These are phyloP conservation scores for Amanita fuliginea DNA, from an alignment of 768 basidiomycete species.

Conservation along the genomic window DNA sequence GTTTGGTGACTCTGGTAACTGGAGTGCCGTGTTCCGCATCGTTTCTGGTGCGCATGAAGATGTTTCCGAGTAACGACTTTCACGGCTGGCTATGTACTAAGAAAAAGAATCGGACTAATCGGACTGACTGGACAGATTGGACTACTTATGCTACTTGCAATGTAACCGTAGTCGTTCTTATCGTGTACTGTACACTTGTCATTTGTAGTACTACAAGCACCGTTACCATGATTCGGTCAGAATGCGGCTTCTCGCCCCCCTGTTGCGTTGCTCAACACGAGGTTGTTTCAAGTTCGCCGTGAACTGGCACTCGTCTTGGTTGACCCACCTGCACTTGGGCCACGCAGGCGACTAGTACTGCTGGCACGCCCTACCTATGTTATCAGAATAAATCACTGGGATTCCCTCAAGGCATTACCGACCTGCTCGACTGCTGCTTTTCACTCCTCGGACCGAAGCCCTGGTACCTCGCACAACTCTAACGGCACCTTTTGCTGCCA, in stretches of 20 bases:
- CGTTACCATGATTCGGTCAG: not conserved
- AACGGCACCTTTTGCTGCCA: slow-evolving; percentile 42
- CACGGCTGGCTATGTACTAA: not conserved
- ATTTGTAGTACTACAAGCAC: not conserved
- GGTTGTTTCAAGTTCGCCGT: slow-evolving; percentile 3
- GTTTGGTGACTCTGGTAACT: slow-evolving; percentile 30
- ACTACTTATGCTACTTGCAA: not conserved
- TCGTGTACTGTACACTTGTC: not conserved
- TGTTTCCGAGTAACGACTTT: not conserved
- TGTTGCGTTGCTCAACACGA: not conserved
- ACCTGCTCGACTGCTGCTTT: slow-evolving; percentile 29
- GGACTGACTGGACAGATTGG: not conserved
- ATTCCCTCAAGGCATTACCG: slow-evolving; percentile 3
- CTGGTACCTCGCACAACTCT: slow-evolving; percentile 66
- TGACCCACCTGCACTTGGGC: not conserved
- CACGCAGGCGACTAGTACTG: slow-evolving; percentile 1
- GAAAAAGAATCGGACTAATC: not conserved
- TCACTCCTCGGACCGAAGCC: slow-evolving; percentile 45
- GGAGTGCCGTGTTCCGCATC: slow-evolving; percentile 10
- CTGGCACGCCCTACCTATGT: not conserved
- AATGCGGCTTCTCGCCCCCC: not conserved
- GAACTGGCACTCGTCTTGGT: not conserved
- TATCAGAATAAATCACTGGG: not conserved
- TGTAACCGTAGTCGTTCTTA: not conserved
- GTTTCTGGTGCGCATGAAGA: not conserved